Conservation (phyloP, 805 yeast species). For the Saccharomycopsis javanensis region DNA sequence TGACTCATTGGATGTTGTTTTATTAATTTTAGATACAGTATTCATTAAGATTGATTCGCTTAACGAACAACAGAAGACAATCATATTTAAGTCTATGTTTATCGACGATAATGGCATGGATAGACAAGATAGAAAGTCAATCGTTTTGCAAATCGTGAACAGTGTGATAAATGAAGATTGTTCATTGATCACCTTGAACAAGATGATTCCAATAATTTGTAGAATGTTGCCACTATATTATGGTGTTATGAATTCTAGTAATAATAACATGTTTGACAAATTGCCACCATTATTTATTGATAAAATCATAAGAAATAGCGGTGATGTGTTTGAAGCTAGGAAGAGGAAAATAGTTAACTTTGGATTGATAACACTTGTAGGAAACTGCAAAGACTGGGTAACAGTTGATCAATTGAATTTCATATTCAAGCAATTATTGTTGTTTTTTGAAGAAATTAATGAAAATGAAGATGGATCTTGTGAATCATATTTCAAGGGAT, state of each 20-base stretch:
- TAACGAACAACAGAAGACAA: slow-evolving; percentile 21
- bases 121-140: neutral
- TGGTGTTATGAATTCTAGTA: neutral
- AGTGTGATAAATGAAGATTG: slow-evolving; percentile 25
- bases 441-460: slow-evolving; percentile 63
- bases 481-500: slow-evolving; percentile 38
- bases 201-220: slow-evolving; percentile 7
- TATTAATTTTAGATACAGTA: slow-evolving; percentile 45
- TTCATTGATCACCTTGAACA: slow-evolving; percentile 25
- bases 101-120: neutral
- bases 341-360: slow-evolving; percentile 44
- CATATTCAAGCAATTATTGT: slow-evolving; percentile 36
- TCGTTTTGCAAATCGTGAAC: slow-evolving; percentile 24
- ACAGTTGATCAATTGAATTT: slow-evolving; percentile 1
- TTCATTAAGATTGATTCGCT: slow-evolving; percentile 30
- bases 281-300: neutral
- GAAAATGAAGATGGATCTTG: slow-evolving; percentile 53
- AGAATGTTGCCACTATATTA: slow-evolving; percentile 8
- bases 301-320: slow-evolving; percentile 18
- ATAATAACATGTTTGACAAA: neutral
- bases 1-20: slow-evolving; percentile 50
- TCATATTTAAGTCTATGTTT: slow-evolving; percentile 19
- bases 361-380: slow-evolving; percentile 24
- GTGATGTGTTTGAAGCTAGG: slow-evolving; percentile 56
- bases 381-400: neutral